Base-by-base conservation (phyloP, 108 stramenopile species). In the Skeletonema tropicum region DNA sequence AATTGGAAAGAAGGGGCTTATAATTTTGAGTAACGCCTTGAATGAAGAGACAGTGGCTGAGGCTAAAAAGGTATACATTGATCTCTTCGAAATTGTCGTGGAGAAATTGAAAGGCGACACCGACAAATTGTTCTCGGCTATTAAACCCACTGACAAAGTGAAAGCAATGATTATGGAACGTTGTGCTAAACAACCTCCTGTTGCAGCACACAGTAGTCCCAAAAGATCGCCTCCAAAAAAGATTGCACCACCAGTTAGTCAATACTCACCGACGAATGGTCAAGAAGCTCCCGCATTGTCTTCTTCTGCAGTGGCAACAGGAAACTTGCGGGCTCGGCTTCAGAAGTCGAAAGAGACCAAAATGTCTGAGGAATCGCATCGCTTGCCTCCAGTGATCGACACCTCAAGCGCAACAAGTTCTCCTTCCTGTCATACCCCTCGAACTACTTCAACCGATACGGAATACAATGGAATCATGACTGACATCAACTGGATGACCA, bases 1-100 rank as follows among this genome's bases (percentile, higher is more conserved):
- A 15, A 85, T 94, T 42, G 96, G 96, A 10, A 96, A 92, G 73
- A 87, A 70, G 55, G 96, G 93, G 5, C 73, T 94, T 4, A 60
- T 80, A 25, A 75, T 79, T 3, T 73, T 80, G 21, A 87, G 86
- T 6, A 89, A 81, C 77, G 74, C 90, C 7, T 70, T 96, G 6
- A 84, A 87, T 21, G 88, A 81, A 10, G 96, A 94, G 70, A 92
- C 80, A 32, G 67, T 94, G 5, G 70, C 87, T 9, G 96, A 96
- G 26, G 89, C 88, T 58, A 67, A 87, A 46, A 69, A 52, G n/a
- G 83, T 85, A 13, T 84, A 85, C 63, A 75, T 94, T n/a, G 88
- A 90, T 58, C 71, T 96, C 30, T 82, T 94, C 62, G 85, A 85
- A n/a, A 42, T 64, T 7, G 67, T 96, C 12, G 57, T 92, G 1